These are phyloP conservation scores for Mortierella sp. DNA, from an alignment of 371 early-diverging fungal species.

Conservation along the genomic window DNA sequence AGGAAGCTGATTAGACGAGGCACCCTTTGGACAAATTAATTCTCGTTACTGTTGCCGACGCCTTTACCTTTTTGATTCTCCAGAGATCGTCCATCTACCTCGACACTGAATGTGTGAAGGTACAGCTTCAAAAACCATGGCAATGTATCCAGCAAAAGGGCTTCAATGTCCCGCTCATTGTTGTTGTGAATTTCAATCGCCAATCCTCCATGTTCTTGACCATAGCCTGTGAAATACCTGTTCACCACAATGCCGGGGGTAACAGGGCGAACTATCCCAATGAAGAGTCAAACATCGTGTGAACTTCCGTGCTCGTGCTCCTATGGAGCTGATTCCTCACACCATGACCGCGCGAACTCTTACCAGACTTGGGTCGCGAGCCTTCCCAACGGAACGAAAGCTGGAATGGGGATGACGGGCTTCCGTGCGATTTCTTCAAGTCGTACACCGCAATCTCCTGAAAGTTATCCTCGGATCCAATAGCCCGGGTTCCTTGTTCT, in stretches of 20 bases:
- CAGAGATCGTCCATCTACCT: constrained; percentile 52
- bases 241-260: constrained; percentile 73
- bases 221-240: constrained; percentile 82
- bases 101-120: constrained; percentile 82
- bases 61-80: constrained; percentile 20
- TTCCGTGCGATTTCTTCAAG: background rate
- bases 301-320: too few relatives aligned
- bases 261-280: constrained; percentile 19
- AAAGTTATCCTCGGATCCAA: constrained; percentile 18
- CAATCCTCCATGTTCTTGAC: constrained; percentile 88
- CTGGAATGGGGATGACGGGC: constrained; percentile 44
- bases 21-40: too few relatives aligned
- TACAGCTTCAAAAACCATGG: constrained; percentile 95
- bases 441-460: constrained; percentile 57
- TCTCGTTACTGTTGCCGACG: too few relatives aligned
- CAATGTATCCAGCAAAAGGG: constrained; percentile 79
- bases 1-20: too few relatives aligned
- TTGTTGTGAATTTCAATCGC: constrained; percentile 77
- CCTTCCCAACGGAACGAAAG: constrained; percentile 44
- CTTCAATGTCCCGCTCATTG: constrained; percentile 55
- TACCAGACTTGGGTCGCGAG: constrained; percentile 38
- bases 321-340: too few relatives aligned
- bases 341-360: too few relatives aligned
- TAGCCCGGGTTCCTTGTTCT: constrained; percentile 14
- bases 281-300: background rate